Conservation (phyloP, 495 filamentous ascomycete genomes). For the Recurvomyces mirabilis region DNA sequence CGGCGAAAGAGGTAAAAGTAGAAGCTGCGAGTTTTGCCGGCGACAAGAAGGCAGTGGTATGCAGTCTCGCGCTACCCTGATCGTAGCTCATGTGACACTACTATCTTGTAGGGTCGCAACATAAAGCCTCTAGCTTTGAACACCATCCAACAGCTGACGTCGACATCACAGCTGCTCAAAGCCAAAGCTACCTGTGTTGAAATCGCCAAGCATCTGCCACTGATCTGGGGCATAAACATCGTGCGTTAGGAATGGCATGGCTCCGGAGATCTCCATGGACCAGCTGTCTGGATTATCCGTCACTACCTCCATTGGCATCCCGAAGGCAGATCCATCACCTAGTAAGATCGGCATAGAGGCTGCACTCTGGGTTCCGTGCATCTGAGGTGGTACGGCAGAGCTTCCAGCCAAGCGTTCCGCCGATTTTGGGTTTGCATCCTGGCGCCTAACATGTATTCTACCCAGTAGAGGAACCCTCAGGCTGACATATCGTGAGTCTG, state of each 20-base stretch:
- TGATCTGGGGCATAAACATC: neutral
- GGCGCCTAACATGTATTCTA: neutral
- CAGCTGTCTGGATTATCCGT: neutral
- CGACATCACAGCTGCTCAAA: neutral
- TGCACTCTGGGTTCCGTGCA: neutral
- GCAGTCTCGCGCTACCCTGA: no score
- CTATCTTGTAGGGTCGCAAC: no score
- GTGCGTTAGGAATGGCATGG: neutral
- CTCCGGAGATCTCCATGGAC: neutral
- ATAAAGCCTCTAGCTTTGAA: no score
- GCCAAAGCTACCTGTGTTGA: neutral
- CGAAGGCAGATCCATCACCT: neutral
- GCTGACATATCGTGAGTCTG: neutral
- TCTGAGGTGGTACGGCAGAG: constrained; percentile 1
- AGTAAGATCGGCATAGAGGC: neutral
- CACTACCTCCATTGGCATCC: neutral
- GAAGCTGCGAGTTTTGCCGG: no score
- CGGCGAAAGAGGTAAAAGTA: no score
- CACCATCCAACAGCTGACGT: no score
- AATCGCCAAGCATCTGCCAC: neutral
- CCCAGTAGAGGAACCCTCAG: neutral
- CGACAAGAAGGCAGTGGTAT: no score
- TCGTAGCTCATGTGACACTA: no score
- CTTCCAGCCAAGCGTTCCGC: neutral
- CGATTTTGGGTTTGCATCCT: neutral